Base-by-base conservation (phyloP, 176 grass and related monocot genomes). In the Aegilops bicornis region DNA sequence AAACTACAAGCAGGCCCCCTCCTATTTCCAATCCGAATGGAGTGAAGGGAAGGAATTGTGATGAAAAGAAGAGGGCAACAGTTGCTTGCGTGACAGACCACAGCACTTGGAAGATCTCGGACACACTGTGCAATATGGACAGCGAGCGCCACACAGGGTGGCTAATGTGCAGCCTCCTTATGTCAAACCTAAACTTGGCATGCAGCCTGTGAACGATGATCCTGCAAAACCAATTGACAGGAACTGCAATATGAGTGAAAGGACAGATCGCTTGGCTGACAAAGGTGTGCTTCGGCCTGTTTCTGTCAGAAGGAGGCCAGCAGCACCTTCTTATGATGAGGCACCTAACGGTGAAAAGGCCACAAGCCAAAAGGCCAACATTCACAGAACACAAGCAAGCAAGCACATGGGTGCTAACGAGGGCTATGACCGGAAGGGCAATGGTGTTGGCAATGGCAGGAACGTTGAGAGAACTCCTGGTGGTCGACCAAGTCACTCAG, bases 221-320 rank as follows among this genome's bases (percentile, higher is more conserved):
- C 52, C 82, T 86, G 82, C 79, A 66, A 81, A 82, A 40, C 59
- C 17, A 62, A 80, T 43, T 70, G 65, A 73, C 72, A 33, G 45
- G 33, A 15, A 45, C 52, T 84, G 36, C 22, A 40, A 80, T 36
- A 58, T 33, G 35, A 32, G 37, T 48, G 81, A 78, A 82, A 30
- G 87, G 59, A 63, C 19, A 79, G 69, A 87, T 82, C 72, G 73
- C 9, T 70, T 72, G 14, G 13, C 42, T 69, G 27, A 76, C 65
- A 87, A 25, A 52, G 79, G 87, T 79, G 80, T 76, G 84, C 66
- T 71, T 63, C 88, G 58, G n/a, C 97, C 88, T 47, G 56, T 91
- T 90, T 96, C 92, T 52, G 94, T 94, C 16, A 91, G 94, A 61
- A 94, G 84, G 37, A 92, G 88, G 76, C 50, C 62, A 33, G 61